A percentile compares a stretch with the other conserved stretches of the same genome.
Evolutionary conservation across 108 stramenopile genomes (phyloP).

Genomic region (Conticribra weissflogii): DNA sequence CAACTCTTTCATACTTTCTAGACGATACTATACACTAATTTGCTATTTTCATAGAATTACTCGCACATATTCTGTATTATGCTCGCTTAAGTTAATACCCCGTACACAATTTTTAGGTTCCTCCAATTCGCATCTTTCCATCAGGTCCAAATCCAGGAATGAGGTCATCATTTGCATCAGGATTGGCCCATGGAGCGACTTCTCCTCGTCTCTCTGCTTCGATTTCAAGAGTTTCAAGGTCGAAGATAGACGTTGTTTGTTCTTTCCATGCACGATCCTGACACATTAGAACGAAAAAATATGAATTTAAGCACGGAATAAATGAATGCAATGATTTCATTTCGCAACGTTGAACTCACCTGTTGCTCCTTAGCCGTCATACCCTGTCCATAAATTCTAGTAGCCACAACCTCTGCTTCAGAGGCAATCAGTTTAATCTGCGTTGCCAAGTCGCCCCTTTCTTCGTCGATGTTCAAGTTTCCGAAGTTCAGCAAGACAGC

Average conservation of each 20-base stretch:
- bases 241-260: conserved; percentile 88
- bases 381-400: conserved; percentile 88
- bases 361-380: conserved; percentile 88
- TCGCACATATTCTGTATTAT: too few species aligned
- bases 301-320: too few species aligned
- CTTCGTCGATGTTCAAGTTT: conserved; percentile 74
- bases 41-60: too few species aligned
- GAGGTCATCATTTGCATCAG: conserved; percentile 71
- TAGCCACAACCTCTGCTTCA: conserved; percentile 89
- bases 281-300: conserved; percentile 4
- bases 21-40: too few species aligned
- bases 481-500: conserved; percentile 90
- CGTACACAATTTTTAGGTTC: conserved; percentile 37
- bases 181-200: conserved; percentile 83
- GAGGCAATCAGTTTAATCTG: conserved; percentile 79
- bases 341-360: conserved; percentile 40
- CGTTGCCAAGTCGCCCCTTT: conserved; percentile 79
- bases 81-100: too few species aligned
- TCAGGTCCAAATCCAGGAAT: conserved; percentile 80
- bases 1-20: too few species aligned
- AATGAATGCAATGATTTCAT: too few species aligned
- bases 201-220: conserved; percentile 83
- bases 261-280: conserved; percentile 85
- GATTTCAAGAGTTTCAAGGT: conserved; percentile 87
- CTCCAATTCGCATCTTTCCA: conserved; percentile 86